Evolutionary conservation across 2,329 filamentous ascomycete genomes (phyloP).

Genomic region (Fusarium dimerum): DNA sequence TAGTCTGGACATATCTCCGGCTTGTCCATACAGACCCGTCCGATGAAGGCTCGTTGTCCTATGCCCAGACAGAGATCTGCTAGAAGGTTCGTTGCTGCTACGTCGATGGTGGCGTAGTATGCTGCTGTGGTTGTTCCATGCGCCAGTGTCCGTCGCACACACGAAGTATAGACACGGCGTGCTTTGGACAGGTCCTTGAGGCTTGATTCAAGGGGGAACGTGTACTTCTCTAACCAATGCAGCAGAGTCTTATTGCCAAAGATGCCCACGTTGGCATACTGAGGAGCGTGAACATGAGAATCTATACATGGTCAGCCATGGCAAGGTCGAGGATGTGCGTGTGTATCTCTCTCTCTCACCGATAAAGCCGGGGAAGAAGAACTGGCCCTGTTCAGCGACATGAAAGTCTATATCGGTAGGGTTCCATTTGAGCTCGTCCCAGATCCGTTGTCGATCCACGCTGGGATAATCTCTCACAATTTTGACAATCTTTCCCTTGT

Average conservation of each 20-base stretch:
- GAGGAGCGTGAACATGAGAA: constrained; percentile 91
- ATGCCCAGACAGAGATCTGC: constrained; percentile 76
- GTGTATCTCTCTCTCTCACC: constrained; percentile 47
- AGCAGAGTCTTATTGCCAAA: constrained; percentile 93
- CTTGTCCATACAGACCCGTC: constrained; percentile 93
- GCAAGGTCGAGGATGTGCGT: not conserved
- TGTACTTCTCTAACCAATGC: constrained; percentile 92
- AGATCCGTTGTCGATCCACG: constrained; percentile 34
- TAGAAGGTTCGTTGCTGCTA: constrained; percentile 86
- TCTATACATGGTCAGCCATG: constrained; percentile 52
- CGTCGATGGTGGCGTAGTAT: constrained; percentile 93
- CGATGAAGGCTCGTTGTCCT: constrained; percentile 89
- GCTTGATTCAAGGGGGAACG: constrained; percentile 86
- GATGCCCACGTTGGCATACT: constrained; percentile 92
- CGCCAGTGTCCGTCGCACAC: constrained; percentile 77
- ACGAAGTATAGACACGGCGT: constrained; percentile 71
- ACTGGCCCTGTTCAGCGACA: constrained; percentile 52
- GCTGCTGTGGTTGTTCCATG: constrained; percentile 91
- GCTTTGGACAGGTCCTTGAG: constrained; percentile 66
- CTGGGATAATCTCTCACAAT: constrained; percentile 41
- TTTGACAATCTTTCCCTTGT: constrained; percentile 50
- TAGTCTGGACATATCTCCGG: constrained; percentile 65
- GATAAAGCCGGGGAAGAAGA: constrained; percentile 85
- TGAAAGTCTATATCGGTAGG: constrained; percentile 40
- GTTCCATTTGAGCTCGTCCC: constrained; percentile 48